A percentile compares a stretch with the other conserved stretches of the same genome.
These are phyloP conservation scores for Rhizopus delemar DNA, from an alignment of 371 early-diverging fungal genomes.

Conservation along the genomic window DNA sequence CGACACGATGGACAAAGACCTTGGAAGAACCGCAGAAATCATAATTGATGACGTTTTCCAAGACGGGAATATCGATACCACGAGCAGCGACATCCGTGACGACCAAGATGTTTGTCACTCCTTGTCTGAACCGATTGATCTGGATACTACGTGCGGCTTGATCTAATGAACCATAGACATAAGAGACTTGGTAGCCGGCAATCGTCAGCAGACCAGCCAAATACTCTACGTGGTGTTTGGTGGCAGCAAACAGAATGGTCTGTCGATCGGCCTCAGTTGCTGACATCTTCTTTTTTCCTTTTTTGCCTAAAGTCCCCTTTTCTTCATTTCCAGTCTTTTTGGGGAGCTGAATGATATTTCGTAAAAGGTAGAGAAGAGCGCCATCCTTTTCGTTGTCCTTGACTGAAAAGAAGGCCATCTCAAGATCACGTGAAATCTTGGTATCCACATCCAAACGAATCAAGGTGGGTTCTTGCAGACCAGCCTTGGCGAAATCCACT, in stretches of 20 bases:
- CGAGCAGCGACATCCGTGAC: slow-evolving; percentile 99
- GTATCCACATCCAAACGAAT: slow-evolving; percentile 93
- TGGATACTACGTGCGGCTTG: slow-evolving; percentile 90
- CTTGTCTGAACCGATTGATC: slow-evolving; percentile 80
- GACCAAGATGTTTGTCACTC: slow-evolving; percentile 79
- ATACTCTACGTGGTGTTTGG: slow-evolving; percentile 97
- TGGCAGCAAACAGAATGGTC: slow-evolving; percentile 92
- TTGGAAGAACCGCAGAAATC: slow-evolving; percentile 94
- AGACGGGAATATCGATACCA: slow-evolving; percentile 98
- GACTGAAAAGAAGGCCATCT: slow-evolving; percentile 86
- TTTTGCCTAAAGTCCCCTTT: slow-evolving; percentile 26
- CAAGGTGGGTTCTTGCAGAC: slow-evolving; percentile 89
- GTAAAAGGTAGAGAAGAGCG: slow-evolving; percentile 80
- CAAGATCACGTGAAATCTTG: slow-evolving; percentile 89
- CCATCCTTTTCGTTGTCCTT: slow-evolving; percentile 90
- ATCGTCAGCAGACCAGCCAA: slow-evolving; percentile 68
- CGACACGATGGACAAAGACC: slow-evolving; percentile 98
- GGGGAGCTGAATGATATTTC: slow-evolving; percentile 74
- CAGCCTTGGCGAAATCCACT: slow-evolving; percentile 95
- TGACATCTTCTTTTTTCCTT: slow-evolving; percentile 48
- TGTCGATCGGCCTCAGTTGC: slow-evolving; percentile 60
- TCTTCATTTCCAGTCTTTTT: slow-evolving; percentile 42
- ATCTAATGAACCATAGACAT: slow-evolving; percentile 94
- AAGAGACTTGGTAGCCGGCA: slow-evolving; percentile 77
- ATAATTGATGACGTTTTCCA: slow-evolving; percentile 97